These are phyloP conservation scores for Medicago arabica DNA, from an alignment of 306 rosid species.

Conservation along the genomic window DNA sequence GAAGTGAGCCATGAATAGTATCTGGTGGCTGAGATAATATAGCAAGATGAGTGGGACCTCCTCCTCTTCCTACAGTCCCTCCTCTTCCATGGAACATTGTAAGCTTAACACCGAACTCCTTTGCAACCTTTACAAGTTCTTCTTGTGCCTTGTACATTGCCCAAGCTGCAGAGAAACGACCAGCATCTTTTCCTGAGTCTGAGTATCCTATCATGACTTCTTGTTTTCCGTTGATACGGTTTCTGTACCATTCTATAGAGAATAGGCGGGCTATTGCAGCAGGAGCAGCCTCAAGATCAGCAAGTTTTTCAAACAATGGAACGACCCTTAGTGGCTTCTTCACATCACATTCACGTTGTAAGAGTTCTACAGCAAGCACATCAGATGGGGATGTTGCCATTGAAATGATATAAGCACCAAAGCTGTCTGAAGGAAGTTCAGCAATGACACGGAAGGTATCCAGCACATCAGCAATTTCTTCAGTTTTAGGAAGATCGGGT, in stretches of 20 bases:
- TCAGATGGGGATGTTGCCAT: conserved; percentile 97
- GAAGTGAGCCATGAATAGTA: conserved; percentile 90
- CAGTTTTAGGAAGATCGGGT: conserved; percentile 87
- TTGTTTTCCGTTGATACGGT: conserved; percentile 88
- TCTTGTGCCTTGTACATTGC: conserved; percentile 95
- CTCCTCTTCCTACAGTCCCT: conserved; percentile 99
- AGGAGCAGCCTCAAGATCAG: conserved; percentile 92
- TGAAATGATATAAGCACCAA: conserved; percentile 96
- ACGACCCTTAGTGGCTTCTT: conserved; percentile 84
- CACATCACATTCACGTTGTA: conserved; percentile 92
- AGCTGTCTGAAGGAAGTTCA: conserved; percentile 87
- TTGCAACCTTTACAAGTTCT: conserved; percentile 87
- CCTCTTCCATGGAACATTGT: conserved; percentile 99
- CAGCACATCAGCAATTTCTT: conserved; percentile 90
- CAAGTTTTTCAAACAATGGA: conserved; percentile 93
- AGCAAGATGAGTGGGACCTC: conserved; percentile 99
- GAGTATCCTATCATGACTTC: conserved; percentile 99
- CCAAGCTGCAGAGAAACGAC: conserved; percentile 98
- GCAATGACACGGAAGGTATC: conserved; percentile 85
- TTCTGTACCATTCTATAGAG: conserved; percentile 93
- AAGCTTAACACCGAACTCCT: conserved; percentile 81
- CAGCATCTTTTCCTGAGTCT: conserved; percentile 99
- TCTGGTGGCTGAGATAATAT: conserved; percentile 98
- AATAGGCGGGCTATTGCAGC: conserved; percentile 87
- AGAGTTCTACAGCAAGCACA: conserved; percentile 94